phyloP scores from a whole-genome alignment of 148 eudicot species.

The Amaranthus hypochondriacus region DNA sequence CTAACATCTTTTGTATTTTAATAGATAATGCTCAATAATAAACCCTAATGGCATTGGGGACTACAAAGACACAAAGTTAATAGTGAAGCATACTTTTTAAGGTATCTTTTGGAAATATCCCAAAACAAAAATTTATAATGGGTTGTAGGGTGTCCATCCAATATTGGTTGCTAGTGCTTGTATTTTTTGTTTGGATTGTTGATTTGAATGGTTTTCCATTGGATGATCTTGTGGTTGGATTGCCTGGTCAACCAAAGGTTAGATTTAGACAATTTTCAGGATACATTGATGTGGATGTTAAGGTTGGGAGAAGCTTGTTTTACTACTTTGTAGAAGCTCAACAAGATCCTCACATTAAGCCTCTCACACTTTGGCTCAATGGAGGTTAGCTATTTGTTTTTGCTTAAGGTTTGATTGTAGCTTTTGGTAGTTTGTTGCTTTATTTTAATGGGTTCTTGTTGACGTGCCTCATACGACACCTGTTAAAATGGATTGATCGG shows the following conservation, averaged over 20 bases:
- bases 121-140: background rate
- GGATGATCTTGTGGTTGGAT: conserved; percentile 64
- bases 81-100: background rate
- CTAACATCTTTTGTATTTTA: background rate
- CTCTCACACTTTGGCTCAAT: conserved; percentile 90
- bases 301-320: conserved; percentile 80
- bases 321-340: conserved; percentile 93
- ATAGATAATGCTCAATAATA: background rate
- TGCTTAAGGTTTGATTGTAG: background rate
- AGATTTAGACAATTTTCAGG: conserved; percentile 82
- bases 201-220: conserved; percentile 53
- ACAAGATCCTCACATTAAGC: conserved; percentile 45
- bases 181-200: conserved; percentile 28
- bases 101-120: background rate
- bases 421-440: too few relatives aligned
- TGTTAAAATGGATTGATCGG: too few relatives aligned
- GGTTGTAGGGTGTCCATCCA: background rate
- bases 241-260: conserved; percentile 88
- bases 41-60: background rate
- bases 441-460: too few relatives aligned
- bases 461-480: too few relatives aligned
- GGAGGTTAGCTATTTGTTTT: conserved; percentile 48
- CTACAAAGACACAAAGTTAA: too few relatives aligned
- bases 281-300: conserved; percentile 82
- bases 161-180: conserved; percentile 26